These are phyloP conservation scores for Cryptococcus floricola DNA, from an alignment of 1,284 basidiomycete genomes.

Conservation along the genomic window DNA sequence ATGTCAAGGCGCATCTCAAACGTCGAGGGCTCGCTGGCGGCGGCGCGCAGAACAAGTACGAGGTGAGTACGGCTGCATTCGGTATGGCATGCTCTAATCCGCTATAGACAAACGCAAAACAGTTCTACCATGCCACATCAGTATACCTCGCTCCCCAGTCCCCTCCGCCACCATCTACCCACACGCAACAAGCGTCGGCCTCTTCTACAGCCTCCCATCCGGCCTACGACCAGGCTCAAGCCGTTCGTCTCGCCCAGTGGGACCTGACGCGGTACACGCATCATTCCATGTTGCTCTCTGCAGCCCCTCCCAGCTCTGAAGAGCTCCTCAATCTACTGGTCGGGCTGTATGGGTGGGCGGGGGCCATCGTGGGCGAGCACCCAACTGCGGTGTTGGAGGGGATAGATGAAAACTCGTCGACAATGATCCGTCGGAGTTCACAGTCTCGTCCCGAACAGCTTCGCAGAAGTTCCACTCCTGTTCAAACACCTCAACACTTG, in stretches of 20 bases:
- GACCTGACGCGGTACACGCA: conserved; percentile 43
- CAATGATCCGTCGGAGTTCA: neutral
- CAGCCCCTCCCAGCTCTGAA: conserved; percentile 45
- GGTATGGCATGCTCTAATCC: neutral
- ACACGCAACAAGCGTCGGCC: conserved; percentile 4
- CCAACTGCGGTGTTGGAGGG: conserved; percentile 3
- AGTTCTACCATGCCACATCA: conserved; percentile 43
- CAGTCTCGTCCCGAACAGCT: neutral
- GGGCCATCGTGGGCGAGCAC: conserved; percentile 29
- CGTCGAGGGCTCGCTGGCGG: conserved; percentile 38
- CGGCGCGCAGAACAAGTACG: conserved; percentile 39
- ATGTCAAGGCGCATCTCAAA: conserved; percentile 44
- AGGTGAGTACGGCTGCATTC: conserved; percentile 27
- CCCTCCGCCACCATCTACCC: neutral
- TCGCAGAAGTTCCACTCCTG: neutral
- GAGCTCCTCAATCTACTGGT: conserved; percentile 43
- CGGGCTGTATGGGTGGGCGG: conserved; percentile 45
- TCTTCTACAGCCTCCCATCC: conserved; percentile 7
- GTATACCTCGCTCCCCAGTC: conserved; percentile 33
- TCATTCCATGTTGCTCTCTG: conserved; percentile 45
- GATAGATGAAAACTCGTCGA: neutral
- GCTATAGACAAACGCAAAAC: conserved; percentile 35
- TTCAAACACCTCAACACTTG: conserved; percentile 14
- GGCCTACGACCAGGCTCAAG: conserved; percentile 34
- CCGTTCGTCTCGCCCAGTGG: conserved; percentile 39